phyloP scores from a whole-genome alignment of 202 grass and related monocot genomes.

The Brachypodium distachyon region DNA sequence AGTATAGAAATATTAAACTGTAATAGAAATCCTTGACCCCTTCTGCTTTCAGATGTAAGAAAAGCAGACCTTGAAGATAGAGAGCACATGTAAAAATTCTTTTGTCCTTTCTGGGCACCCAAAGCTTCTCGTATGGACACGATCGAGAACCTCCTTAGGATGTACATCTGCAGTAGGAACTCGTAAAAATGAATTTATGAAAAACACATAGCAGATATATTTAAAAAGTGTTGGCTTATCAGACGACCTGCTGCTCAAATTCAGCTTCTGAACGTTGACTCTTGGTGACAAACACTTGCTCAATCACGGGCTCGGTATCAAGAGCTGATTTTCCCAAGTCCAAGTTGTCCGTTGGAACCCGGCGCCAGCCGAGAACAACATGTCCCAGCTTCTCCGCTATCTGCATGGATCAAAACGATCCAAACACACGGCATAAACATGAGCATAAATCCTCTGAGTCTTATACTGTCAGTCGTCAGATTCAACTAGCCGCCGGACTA shows the following conservation, averaged over 20 bases:
- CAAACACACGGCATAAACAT: too few relatives aligned
- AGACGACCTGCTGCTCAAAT: constrained; percentile 82
- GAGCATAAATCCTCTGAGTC: neutral
- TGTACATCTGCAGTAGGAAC: constrained; percentile 51
- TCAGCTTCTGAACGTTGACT: constrained; percentile 53
- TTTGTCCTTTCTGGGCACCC: constrained; percentile 60
- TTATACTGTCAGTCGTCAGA: constrained; percentile 12
- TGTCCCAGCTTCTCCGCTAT: constrained; percentile 72
- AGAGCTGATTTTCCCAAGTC: constrained; percentile 77
- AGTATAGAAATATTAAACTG: neutral
- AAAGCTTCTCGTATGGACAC: constrained; percentile 55
- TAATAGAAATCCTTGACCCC: neutral
- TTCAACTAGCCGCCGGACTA: too few relatives aligned
- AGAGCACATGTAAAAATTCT: constrained; percentile 95
- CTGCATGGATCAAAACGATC: constrained; percentile 35
- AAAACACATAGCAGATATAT: neutral
- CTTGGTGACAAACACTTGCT: constrained; percentile 81
- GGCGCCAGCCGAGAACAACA: constrained; percentile 76
- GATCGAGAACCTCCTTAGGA: constrained; percentile 80
- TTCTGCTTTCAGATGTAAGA: neutral
- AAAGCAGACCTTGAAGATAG: constrained; percentile 93
- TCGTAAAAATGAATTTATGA: neutral
- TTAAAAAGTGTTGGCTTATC: neutral
- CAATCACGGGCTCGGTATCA: constrained; percentile 66
- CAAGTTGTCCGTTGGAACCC: constrained; percentile 76